phyloP scores from a whole-genome alignment of 495 filamentous ascomycete species.

The Eremomyces bilateralis region DNA sequence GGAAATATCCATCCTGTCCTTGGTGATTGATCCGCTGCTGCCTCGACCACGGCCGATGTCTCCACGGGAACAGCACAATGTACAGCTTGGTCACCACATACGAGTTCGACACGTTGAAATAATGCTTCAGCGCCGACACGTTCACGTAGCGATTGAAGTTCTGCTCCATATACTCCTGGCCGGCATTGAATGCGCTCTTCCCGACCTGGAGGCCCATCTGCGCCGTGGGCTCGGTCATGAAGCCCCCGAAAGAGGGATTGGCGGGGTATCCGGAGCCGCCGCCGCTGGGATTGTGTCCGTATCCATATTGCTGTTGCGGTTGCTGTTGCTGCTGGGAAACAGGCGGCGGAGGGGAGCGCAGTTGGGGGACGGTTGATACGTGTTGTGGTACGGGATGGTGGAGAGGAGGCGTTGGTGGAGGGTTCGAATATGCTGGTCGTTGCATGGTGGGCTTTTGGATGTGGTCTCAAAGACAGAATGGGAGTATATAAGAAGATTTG shows the following conservation, averaged over 20 bases:
- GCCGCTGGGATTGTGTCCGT: slow-evolving; percentile 9
- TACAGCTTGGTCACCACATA: slow-evolving; percentile 25
- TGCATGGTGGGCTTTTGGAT: slow-evolving; percentile 36
- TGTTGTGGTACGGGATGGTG: slow-evolving; percentile 97
- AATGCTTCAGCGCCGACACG: slow-evolving; percentile 30
- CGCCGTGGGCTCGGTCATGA: slow-evolving; percentile 90
- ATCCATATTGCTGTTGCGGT: slow-evolving; percentile 48
- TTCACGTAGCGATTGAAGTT: slow-evolving; percentile 90
- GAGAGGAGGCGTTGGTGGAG: slow-evolving; percentile 60
- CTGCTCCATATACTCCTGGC: slow-evolving; percentile 81
- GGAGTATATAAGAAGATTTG: slow-evolving; percentile 1
- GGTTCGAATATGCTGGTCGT: slow-evolving; percentile 50
- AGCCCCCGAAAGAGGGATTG: slow-evolving; percentile 58
- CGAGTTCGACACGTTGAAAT: slow-evolving; percentile 24
- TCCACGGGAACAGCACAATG: slow-evolving; percentile 90
- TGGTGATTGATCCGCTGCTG: slow-evolving; percentile 32
- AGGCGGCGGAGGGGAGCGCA: slow-evolving; percentile 86
- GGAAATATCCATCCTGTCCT: slow-evolving; percentile 55
- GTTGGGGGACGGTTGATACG: slow-evolving; percentile 95
- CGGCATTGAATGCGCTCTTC: slow-evolving; percentile 68
- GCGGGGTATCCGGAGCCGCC: slow-evolving; percentile 12
- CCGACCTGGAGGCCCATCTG: slow-evolving; percentile 93
- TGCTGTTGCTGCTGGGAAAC: slow-evolving; percentile 41
- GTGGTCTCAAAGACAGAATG: too few relatives aligned
- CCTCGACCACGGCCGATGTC: slow-evolving; percentile 90